Base-by-base conservation (phyloP, 1,284 basidiomycete species). In the Sporisorium sorghi region DNA sequence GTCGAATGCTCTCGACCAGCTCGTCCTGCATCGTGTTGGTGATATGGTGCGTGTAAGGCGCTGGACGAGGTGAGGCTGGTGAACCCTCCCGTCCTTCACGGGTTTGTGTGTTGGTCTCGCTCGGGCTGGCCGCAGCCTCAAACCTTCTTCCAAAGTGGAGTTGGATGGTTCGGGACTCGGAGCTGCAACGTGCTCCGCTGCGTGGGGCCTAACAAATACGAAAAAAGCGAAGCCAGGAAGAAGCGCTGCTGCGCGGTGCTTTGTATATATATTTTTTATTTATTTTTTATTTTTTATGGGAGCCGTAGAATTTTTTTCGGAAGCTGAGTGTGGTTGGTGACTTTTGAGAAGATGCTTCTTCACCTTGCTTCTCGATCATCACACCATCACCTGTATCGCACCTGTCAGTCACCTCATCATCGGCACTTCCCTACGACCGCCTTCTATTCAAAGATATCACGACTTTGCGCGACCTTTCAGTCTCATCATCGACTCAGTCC, bases 271-370 rank as follows among this genome's bases (percentile, higher is more conserved):
- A 33, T 23, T 42, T 35, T 39, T 39, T 33, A 10, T 35, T 21
- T 46, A 51, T 37, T 47, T 44, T 39, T 33, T 23, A 17, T 21
- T 37, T 15, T 28, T 2, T 9, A 19, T 28, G n/a, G n/a, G n/a
- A n/a, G n/a, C n/a, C n/a, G n/a, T 50, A 12, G 52, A 63, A 57
- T 40, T 63, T 63, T 63, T 57, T 52, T 63, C 49, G 54, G 35
- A 55, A 46, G 48, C 35, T 49, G 46, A 47, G 46, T 19, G 28
- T 30, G 26, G 35, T 50, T 30, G 44, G 48, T 50, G 48, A 50
- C 57, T 51, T 58, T 50, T 43, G 35, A 54, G 42, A 51, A 63
- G 53, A 55, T 37, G 32, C 7, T 30, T 28, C 17, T 15, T 21
- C 17, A n/a, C 23, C 21, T 26, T 37, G 12, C 5, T 15, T 43